These are phyloP conservation scores for Pyrenochaeta sp. DNA, from an alignment of 2,329 filamentous ascomycete genomes.

Conservation along the genomic window DNA sequence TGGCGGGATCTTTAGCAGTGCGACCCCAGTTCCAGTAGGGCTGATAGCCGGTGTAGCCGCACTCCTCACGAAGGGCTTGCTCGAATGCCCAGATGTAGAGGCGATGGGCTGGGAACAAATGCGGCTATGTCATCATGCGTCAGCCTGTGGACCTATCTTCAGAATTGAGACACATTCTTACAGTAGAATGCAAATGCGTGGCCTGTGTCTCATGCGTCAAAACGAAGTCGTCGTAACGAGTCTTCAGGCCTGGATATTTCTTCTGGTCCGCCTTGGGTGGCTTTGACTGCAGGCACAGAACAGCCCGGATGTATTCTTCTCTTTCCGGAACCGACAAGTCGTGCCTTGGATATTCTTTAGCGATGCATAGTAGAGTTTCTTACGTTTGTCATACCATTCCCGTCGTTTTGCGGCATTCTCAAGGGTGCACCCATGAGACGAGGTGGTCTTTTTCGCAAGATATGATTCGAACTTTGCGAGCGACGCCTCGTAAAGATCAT, in stretches of 20 bases:
- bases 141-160: slow-evolving; percentile 33
- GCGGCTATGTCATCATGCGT: background rate
- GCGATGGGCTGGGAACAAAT: slow-evolving; percentile 31
- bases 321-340: slow-evolving; percentile 23
- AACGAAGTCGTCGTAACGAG: slow-evolving; percentile 38
- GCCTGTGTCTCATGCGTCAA: slow-evolving; percentile 32
- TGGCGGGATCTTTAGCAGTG: slow-evolving; percentile 33
- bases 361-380: background rate
- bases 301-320: slow-evolving; percentile 26
- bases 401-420: slow-evolving; percentile 25
- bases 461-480: slow-evolving; percentile 30
- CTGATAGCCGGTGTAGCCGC: slow-evolving; percentile 44
- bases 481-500: slow-evolving; percentile 25
- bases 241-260: slow-evolving; percentile 24
- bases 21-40: slow-evolving; percentile 60
- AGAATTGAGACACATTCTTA: slow-evolving; percentile 15
- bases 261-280: slow-evolving; percentile 19
- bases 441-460: slow-evolving; percentile 25
- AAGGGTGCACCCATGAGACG: slow-evolving; percentile 12
- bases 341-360: slow-evolving; percentile 18
- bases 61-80: slow-evolving; percentile 47
- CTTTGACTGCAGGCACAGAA: slow-evolving; percentile 24
- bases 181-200: slow-evolving; percentile 23
- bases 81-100: slow-evolving; percentile 48
- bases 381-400: slow-evolving; percentile 24